Percentiles rank a stretch among this genome's conserved stretches.
phyloP scores from a whole-genome alignment of 2,329 filamentous ascomycete genomes.

The Verticillium nonalfalfae region DNA sequence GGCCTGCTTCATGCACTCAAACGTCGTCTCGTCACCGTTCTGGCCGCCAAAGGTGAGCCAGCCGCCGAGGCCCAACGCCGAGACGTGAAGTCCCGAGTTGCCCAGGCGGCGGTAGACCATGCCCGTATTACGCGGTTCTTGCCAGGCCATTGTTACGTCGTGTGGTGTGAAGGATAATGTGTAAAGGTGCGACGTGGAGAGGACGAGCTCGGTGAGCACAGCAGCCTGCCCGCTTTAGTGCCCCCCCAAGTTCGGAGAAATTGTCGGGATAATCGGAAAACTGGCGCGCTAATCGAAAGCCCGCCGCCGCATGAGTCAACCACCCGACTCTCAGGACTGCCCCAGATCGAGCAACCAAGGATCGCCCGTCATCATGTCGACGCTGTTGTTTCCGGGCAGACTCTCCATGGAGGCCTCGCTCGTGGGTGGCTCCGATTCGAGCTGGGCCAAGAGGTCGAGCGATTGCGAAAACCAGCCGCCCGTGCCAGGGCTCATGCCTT shows the following conservation, averaged over 20 bases:
- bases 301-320: neutral
- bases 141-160: conserved; percentile 28
- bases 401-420: neutral
- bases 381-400: neutral
- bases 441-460: neutral
- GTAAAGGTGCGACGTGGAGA: too few species aligned
- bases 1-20: conserved; percentile 55
- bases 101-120: conserved; percentile 36
- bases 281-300: neutral
- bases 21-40: conserved; percentile 55
- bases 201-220: neutral
- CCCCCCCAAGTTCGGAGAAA: neutral
- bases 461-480: neutral
- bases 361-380: neutral
- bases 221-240: neutral
- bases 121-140: conserved; percentile 36
- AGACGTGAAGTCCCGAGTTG: conserved; percentile 58
- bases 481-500: neutral
- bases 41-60: conserved; percentile 64
- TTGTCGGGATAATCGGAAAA: neutral
- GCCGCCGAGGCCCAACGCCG: conserved; percentile 57
- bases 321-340: neutral
- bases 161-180: neutral
- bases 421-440: neutral
- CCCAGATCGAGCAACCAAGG: neutral